A percentile compares a stretch with the other conserved stretches of the same genome.
Conservation (phyloP, 495 filamentous ascomycete species). For the Jackrogersella minutella region DNA sequence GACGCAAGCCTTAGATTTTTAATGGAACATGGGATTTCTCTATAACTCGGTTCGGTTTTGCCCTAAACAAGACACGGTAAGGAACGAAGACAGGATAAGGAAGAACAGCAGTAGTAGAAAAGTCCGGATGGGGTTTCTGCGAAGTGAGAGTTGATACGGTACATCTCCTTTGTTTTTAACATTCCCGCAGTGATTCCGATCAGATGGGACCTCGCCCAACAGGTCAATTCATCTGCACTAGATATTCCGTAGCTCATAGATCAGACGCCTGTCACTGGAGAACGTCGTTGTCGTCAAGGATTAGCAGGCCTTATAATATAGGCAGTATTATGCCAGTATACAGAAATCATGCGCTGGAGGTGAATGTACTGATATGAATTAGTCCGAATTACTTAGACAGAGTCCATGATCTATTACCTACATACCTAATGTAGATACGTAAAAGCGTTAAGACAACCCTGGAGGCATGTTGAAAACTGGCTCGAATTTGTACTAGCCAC, state of each 20-base stretch:
- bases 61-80: conserved; percentile 1
- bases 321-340: not conserved
- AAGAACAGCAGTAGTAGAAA: not conserved
- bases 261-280: conserved; percentile 4
- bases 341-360: not conserved
- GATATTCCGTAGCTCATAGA: conserved; percentile 27
- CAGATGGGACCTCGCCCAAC: conserved; percentile 3
- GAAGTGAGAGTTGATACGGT: conserved; percentile 1
- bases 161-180: conserved; percentile 12
- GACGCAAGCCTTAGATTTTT: conserved; percentile 16
- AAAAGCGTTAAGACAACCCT: not conserved
- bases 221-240: not conserved
- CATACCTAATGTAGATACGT: no score
- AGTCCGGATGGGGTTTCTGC: not conserved
- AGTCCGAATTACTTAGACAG: not conserved
- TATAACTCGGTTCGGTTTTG: conserved; percentile 4
- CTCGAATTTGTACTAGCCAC: not conserved
- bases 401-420: no score
- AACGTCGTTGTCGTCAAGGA: not conserved
- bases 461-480: not conserved
- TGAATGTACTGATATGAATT: not conserved
- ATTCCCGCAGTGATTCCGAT: not conserved
- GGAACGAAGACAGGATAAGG: conserved; percentile 10
- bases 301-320: not conserved
- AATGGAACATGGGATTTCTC: not conserved